Base-by-base conservation (phyloP, 2,329 filamentous ascomycete genomes). In the Fusarium transvaalense region DNA sequence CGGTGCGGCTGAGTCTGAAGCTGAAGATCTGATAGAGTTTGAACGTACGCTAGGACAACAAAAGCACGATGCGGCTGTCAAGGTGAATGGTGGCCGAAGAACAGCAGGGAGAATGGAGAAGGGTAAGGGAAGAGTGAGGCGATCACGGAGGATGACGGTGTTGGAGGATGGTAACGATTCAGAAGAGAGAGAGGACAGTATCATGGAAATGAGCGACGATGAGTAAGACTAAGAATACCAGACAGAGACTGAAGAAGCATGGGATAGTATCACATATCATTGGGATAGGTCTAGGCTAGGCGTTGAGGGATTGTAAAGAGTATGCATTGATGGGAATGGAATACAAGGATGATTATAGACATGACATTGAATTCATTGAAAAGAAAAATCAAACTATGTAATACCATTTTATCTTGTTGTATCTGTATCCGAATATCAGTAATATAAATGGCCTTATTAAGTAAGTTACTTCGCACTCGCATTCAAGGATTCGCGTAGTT, bases 141-240 rank as follows among this genome's bases (percentile, higher is more conserved):
- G 76, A 35, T 74, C 76, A 17, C 64, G 76, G 46, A 71, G 77
- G 19, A 70, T 76, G 58, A 71, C 74, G 29, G 61, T 79, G 54
- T 66, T 81, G 64, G 77, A 77, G 52, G 67, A 79, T 35, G 72
- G 71, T 12, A 76, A 79, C 65, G 76, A 78, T 34, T 68, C 80
- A 67, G 69, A 78, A 71, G 77, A 80, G 66, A 76, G 77, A 55
- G 82, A 77, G 9, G 82, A 83, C 59, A 83, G 81, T 66, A 82
- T 86, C 77, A 83, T 89, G 79, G 86, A 86, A 42, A 81, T 86
- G 80, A 85, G 84, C 61, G 86, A 88, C 72, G 85, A 85, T 55
- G 85, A 87, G 55, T 75, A 60, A 60, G 25, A 45, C 13, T 12
- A 19, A 38, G 29, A 38, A 39, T 39, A 32, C 32, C 31, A 32